Percentiles rank a stretch among this genome's conserved stretches.
Evolutionary conservation across 805 yeast genomes (phyloP).

Genomic region (Metschnikowia cerradonensis): DNA sequence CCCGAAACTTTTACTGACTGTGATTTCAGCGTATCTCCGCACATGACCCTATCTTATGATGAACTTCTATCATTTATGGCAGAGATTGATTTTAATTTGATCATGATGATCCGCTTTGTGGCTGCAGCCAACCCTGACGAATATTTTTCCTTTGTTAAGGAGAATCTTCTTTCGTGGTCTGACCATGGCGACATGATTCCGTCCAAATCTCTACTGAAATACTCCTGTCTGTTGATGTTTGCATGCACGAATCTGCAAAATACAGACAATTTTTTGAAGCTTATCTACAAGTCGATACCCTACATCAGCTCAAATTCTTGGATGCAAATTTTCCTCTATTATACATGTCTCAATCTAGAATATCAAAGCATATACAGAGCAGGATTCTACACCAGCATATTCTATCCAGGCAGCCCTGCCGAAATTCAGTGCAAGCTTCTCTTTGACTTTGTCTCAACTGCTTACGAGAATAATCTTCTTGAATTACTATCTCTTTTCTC

Average conservation of each 20-base stretch:
- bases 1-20: not conserved
- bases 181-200: constrained; percentile 28
- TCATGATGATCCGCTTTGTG: constrained; percentile 29
- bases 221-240: constrained; percentile 32
- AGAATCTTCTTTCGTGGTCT: constrained; percentile 24
- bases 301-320: constrained; percentile 31
- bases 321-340: constrained; percentile 34
- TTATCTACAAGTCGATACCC: constrained; percentile 22
- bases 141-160: constrained; percentile 25
- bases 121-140: constrained; percentile 35
- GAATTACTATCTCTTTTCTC: constrained; percentile 20
- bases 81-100: constrained; percentile 33
- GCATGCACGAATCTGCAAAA: constrained; percentile 27
- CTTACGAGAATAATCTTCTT: constrained; percentile 28
- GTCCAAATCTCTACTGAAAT: constrained; percentile 24
- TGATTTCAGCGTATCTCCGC: constrained; percentile 6
- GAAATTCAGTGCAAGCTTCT: constrained; percentile 24
- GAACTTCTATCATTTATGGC: constrained; percentile 14
- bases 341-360: constrained; percentile 28
- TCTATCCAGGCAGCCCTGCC: constrained; percentile 20
- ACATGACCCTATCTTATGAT: constrained; percentile 1
- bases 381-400: constrained; percentile 27
- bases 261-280: constrained; percentile 21
- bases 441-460: constrained; percentile 29
- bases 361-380: constrained; percentile 37